phyloP scores from a whole-genome alignment of 163 green algal genomes.

The Coccomyxa subellipsoidea region DNA sequence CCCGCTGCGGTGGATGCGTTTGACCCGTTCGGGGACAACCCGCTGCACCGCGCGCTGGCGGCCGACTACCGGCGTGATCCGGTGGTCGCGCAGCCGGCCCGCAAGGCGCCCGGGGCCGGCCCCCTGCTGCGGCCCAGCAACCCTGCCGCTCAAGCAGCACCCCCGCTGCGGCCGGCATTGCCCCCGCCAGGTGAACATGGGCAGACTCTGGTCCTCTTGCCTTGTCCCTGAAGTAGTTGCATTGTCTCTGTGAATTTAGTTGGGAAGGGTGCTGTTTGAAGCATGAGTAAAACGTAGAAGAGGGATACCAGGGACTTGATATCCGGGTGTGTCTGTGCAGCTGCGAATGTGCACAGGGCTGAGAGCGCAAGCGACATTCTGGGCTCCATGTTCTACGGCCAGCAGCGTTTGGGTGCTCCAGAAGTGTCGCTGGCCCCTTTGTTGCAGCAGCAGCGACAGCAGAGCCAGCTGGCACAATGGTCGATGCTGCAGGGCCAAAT shows the following conservation, averaged over 20 bases:
- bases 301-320: too few species aligned
- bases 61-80: constrained; percentile 7
- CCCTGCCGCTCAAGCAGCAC: not conserved
- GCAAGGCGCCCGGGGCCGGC: not conserved
- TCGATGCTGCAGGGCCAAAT: not conserved
- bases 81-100: not conserved
- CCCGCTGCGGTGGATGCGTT: not conserved
- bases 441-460: not conserved
- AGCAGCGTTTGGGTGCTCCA: not conserved
- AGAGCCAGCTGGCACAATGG: not conserved
- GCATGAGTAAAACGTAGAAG: too few species aligned
- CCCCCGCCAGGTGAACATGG: not conserved
- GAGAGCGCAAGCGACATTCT: not conserved
- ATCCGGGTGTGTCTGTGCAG: not conserved
- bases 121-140: not conserved
- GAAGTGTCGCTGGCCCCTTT: not conserved
- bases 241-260: too few species aligned
- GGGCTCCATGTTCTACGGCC: not conserved
- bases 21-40: constrained; percentile 19
- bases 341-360: not conserved
- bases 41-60: constrained; percentile 18
- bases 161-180: not conserved
- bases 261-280: too few species aligned
- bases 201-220: not conserved
- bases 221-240: too few species aligned